Percentiles rank a stretch among this genome's conserved stretches.
Conservation (phyloP, 306 rosid genomes). For the Dalbergia oliveri region DNA sequence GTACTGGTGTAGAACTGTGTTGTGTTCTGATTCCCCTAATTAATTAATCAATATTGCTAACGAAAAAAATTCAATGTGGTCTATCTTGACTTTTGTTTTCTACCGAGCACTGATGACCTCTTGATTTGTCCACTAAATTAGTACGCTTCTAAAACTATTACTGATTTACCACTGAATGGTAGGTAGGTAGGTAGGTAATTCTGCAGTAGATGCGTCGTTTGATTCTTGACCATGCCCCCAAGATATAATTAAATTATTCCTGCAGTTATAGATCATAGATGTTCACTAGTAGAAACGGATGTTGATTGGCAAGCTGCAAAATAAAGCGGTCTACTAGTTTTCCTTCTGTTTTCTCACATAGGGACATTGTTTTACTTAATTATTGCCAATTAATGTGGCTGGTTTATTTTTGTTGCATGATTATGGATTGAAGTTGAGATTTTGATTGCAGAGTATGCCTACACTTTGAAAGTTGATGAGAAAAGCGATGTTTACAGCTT, state of each 20-base stretch:
- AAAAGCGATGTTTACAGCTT: slow-evolving; percentile 92
- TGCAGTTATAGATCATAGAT: slow-evolving; percentile 17
- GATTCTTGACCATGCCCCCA: slow-evolving; percentile 43
- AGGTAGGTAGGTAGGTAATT: slow-evolving; percentile 37
- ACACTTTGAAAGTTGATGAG: slow-evolving; percentile 88
- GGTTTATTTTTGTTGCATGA: slow-evolving; percentile 1
- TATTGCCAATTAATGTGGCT: slow-evolving; percentile 5
- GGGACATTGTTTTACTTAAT: not conserved
- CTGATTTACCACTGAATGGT: slow-evolving; percentile 38
- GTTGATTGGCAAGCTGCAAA: not conserved
- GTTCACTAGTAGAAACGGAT: slow-evolving; percentile 23
- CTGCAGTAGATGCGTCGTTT: slow-evolving; percentile 26
- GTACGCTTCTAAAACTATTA: slow-evolving; percentile 34
- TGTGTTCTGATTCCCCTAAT: slow-evolving; percentile 42
- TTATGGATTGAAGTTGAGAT: slow-evolving; percentile 22
- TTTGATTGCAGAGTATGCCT: slow-evolving; percentile 80
- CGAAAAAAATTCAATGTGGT: slow-evolving; percentile 19
- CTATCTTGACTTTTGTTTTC: slow-evolving; percentile 51
- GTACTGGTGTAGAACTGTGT: slow-evolving; percentile 42
- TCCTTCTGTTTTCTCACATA: not conserved
- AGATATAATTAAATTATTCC: slow-evolving; percentile 27
- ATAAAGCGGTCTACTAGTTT: not conserved
- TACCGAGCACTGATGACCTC: not conserved
- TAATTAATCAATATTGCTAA: slow-evolving; percentile 36
- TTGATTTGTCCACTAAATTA: slow-evolving; percentile 33